A percentile compares a stretch with the other conserved stretches of the same genome.
These are phyloP conservation scores for Pythium dissotocum DNA, from an alignment of 352 stramenopile species.

Conservation along the genomic window DNA sequence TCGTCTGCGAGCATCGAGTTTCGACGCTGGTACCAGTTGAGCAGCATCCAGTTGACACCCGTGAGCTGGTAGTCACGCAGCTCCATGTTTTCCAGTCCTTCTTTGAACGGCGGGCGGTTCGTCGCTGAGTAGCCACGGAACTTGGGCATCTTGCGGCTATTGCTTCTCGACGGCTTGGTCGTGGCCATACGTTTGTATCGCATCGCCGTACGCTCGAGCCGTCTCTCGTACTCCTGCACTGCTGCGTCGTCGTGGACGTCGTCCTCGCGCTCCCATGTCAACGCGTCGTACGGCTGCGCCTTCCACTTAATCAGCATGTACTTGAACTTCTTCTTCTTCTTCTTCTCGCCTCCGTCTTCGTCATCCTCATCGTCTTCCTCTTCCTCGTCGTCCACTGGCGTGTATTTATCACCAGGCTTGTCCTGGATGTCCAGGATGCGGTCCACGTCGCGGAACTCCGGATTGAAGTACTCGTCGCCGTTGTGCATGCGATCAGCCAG, in stretches of 20 bases:
- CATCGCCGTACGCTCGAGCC: slow-evolving; percentile 48
- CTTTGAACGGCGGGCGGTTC: slow-evolving; percentile 57
- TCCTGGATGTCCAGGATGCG: slow-evolving; percentile 88
- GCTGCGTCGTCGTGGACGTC: slow-evolving; percentile 92
- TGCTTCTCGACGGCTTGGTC: slow-evolving; percentile 18
- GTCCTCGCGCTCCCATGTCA: slow-evolving; percentile 97
- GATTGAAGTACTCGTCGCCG: slow-evolving; percentile 91
- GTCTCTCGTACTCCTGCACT: slow-evolving; percentile 79
- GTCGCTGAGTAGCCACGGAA: slow-evolving; percentile 74
- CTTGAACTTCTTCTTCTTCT: slow-evolving; percentile 53
- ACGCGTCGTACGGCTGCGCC: slow-evolving; percentile 95
- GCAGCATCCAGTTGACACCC: slow-evolving; percentile 99
- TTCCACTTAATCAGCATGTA: slow-evolving; percentile 99
- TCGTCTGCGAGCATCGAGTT: slow-evolving; percentile 99
- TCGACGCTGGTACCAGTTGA: slow-evolving; percentile 98
- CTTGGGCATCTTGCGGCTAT: slow-evolving; percentile 53
- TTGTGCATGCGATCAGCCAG: slow-evolving; percentile 45
- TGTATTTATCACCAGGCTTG: slow-evolving; percentile 69
- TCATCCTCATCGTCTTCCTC: slow-evolving; percentile 21
- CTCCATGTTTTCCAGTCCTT: slow-evolving; percentile 56
- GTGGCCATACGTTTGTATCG: slow-evolving; percentile 55
- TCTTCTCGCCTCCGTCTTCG: neutral
- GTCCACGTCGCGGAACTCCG: slow-evolving; percentile 88
- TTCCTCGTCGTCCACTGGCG: slow-evolving; percentile 46
- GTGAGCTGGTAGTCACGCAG: slow-evolving; percentile 99